A percentile compares a stretch with the other conserved stretches of the same genome.
These are phyloP conservation scores for Mycena indigotica DNA, from an alignment of 768 basidiomycete genomes.

Conservation along the genomic window DNA sequence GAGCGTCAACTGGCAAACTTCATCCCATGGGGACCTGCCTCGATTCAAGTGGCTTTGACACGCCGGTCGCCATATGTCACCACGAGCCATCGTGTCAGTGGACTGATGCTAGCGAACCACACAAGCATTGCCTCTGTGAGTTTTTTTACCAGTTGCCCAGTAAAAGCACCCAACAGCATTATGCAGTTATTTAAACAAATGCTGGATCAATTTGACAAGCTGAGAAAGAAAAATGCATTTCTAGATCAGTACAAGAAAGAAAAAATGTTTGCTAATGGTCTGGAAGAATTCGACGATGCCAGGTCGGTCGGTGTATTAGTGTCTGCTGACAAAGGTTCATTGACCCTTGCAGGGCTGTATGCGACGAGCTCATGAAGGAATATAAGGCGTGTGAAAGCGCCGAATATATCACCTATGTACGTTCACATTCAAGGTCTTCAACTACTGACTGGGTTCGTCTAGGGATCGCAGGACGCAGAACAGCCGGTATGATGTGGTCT, in stretches of 20 bases:
- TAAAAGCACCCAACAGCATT: constrained; percentile 2
- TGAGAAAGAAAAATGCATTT: constrained; percentile 89
- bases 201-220: constrained; percentile 90
- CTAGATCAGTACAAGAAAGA: constrained; percentile 98
- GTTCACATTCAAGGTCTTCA: no score
- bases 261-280: constrained; percentile 87
- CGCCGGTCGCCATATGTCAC: constrained; percentile 86
- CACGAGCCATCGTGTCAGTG: constrained; percentile 92
- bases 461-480: constrained; percentile 33
- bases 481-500: constrained; percentile 23
- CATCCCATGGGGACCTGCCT: constrained; percentile 99
- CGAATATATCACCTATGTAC: constrained; percentile 88
- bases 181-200: constrained; percentile 90
- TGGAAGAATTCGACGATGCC: constrained; percentile 98
- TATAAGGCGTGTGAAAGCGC: constrained; percentile 96
- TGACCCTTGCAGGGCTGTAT: constrained; percentile 62
- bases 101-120: constrained; percentile 98
- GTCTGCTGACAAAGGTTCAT: background rate
- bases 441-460: no score
- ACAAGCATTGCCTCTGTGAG: constrained; percentile 95
- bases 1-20: constrained; percentile 97
- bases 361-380: constrained; percentile 86
- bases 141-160: constrained; percentile 19
- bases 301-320: constrained; percentile 52
- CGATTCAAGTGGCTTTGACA: constrained; percentile 95